These are phyloP conservation scores for Ophiobolus disseminans DNA, from an alignment of 2,329 filamentous ascomycete genomes.

Conservation along the genomic window DNA sequence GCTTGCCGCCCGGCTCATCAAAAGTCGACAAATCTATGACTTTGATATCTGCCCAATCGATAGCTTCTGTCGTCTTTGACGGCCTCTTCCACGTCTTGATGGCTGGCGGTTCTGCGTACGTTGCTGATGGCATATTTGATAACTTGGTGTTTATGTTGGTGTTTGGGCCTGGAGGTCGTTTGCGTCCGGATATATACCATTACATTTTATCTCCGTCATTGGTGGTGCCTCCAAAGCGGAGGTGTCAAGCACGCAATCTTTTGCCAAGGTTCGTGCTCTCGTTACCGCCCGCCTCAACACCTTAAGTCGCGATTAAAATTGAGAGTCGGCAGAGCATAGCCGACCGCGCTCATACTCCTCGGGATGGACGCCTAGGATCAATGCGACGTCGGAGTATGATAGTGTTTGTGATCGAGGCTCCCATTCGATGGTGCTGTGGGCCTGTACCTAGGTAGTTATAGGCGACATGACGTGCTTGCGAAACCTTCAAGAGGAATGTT, in stretches of 20 bases:
- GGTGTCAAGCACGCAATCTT: constrained; percentile 34
- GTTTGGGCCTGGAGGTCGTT: neutral
- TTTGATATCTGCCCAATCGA: constrained; percentile 41
- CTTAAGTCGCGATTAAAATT: neutral
- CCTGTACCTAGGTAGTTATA: neutral
- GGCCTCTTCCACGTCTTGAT: constrained; percentile 39
- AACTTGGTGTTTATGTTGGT: neutral
- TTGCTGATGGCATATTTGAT: constrained; percentile 33
- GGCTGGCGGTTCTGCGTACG: constrained; percentile 16
- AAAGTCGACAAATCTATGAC: constrained; percentile 56
- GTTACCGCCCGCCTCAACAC: constrained; percentile 6
- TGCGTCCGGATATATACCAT: neutral
- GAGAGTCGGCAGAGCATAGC: constrained; percentile 3
- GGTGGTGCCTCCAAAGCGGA: constrained; percentile 9
- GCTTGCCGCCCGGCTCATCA: constrained; percentile 61
- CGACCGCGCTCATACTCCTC: constrained; percentile 1
- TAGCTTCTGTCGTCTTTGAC: constrained; percentile 27
- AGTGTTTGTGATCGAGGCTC: neutral
- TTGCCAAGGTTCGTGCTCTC: constrained; percentile 29
- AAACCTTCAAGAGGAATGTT: neutral
- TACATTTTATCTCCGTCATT: constrained; percentile 2
- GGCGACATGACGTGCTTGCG: constrained; percentile 12
- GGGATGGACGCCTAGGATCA: no score
- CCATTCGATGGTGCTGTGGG: neutral
- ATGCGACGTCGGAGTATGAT: constrained; percentile 5